These are phyloP conservation scores for Xenosphaeropsis pyriputrescens DNA, from an alignment of 2,329 filamentous ascomycete genomes.

Conservation along the genomic window DNA sequence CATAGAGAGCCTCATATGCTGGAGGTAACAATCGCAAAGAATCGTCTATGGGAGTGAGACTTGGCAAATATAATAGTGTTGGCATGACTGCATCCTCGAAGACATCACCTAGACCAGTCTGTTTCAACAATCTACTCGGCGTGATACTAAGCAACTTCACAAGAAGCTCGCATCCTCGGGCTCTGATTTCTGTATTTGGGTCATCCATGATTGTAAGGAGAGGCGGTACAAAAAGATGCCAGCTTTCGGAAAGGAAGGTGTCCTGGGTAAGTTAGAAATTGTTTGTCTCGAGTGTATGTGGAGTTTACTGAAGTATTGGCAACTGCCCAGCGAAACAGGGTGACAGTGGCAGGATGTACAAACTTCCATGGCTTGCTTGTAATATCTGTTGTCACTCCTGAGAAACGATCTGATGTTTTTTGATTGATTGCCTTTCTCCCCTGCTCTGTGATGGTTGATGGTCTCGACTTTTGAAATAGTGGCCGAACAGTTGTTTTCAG, in stretches of 20 bases:
- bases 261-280: slow-evolving; percentile 16
- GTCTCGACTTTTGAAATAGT: slow-evolving; percentile 44
- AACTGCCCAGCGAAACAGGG: slow-evolving; percentile 48
- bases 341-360: slow-evolving; percentile 30
- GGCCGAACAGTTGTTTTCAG: slow-evolving; percentile 50
- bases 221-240: slow-evolving; percentile 56
- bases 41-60: slow-evolving; percentile 59
- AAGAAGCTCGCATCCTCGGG: slow-evolving; percentile 39
- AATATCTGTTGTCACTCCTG: slow-evolving; percentile 20
- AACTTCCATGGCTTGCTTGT: slow-evolving; percentile 48
- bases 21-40: slow-evolving; percentile 46
- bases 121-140: slow-evolving; percentile 34
- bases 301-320: slow-evolving; percentile 23
- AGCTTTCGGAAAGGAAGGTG: slow-evolving; percentile 34
- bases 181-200: slow-evolving; percentile 33
- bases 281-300: slow-evolving; percentile 1
- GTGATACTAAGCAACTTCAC: slow-evolving; percentile 37
- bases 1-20: slow-evolving; percentile 52
- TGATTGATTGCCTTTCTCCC: slow-evolving; percentile 37
- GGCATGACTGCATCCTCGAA: slow-evolving; percentile 58
- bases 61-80: slow-evolving; percentile 62
- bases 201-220: slow-evolving; percentile 58
- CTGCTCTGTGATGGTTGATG: slow-evolving; percentile 35
- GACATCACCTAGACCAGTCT: slow-evolving; percentile 50
- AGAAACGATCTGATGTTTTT: slow-evolving; percentile 21